A percentile compares a stretch with the other conserved stretches of the same genome.
These are phyloP conservation scores for Pseudogymnoascus verrucosus DNA, from an alignment of 2,329 filamentous ascomycete species.

Conservation along the genomic window DNA sequence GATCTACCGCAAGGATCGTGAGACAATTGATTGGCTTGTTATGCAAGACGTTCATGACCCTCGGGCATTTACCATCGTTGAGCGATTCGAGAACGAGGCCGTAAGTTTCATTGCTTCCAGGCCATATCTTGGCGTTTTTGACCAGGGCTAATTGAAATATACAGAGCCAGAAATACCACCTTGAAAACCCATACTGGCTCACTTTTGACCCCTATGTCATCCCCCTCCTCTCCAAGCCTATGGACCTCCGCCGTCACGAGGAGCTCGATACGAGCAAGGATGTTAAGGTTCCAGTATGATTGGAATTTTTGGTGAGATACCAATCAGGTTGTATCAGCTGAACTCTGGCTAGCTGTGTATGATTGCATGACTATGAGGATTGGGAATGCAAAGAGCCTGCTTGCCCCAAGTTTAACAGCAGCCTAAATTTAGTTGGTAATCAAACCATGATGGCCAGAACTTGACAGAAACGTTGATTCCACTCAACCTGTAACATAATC, in stretches of 20 bases:
- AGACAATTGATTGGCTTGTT: slow-evolving; percentile 65
- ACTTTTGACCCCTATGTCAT: slow-evolving; percentile 69
- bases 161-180: slow-evolving; percentile 52
- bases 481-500: background rate
- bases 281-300: slow-evolving; percentile 33
- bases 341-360: background rate
- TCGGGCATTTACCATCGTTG: slow-evolving; percentile 66
- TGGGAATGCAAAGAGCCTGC: background rate
- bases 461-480: background rate
- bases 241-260: slow-evolving; percentile 61
- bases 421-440: background rate
- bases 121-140: background rate
- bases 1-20: slow-evolving; percentile 63
- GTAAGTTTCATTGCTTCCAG: slow-evolving; percentile 32
- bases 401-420: background rate
- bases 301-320: background rate
- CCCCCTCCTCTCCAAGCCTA: slow-evolving; percentile 57
- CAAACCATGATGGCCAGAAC: background rate
- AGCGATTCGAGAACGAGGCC: slow-evolving; percentile 60
- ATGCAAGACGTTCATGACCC: slow-evolving; percentile 66
- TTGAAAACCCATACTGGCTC: slow-evolving; percentile 63
- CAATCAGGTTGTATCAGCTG: background rate
- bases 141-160: background rate
- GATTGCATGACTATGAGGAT: background rate
- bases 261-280: slow-evolving; percentile 53